Percentiles rank a stretch among this genome's conserved stretches.
These are phyloP conservation scores for Agrocybe pediades DNA, from an alignment of 768 basidiomycete species.

Conservation along the genomic window DNA sequence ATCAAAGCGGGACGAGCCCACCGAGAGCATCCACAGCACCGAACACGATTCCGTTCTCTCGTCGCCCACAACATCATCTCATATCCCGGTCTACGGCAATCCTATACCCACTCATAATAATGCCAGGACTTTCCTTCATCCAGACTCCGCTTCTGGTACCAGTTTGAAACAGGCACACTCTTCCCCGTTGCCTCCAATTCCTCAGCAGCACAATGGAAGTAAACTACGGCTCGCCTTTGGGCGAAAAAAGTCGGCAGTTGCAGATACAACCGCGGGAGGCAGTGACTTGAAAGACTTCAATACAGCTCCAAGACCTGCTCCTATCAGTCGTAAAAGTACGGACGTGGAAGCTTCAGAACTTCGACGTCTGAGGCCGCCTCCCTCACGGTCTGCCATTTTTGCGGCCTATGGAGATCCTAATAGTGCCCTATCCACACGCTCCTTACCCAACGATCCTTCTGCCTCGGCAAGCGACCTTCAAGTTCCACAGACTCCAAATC, in stretches of 20 bases:
- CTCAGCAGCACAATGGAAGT: conserved; percentile 24
- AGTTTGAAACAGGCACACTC: conserved; percentile 23
- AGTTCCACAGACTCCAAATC: conserved; percentile 32
- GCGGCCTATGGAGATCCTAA: conserved; percentile 54
- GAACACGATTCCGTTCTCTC: conserved; percentile 27
- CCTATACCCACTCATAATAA: conserved; percentile 36
- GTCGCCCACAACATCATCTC: conserved; percentile 34
- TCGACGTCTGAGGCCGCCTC: conserved; percentile 54
- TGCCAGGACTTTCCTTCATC: conserved; percentile 25
- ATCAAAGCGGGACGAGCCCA: conserved; percentile 18
- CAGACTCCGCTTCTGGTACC: conserved; percentile 21
- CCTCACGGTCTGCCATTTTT: conserved; percentile 66
- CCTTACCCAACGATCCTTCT: conserved; percentile 49
- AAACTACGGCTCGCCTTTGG: conserved; percentile 41
- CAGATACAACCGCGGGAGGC: conserved; percentile 8
- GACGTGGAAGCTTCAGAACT: conserved; percentile 43
- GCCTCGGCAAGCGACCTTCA: conserved; percentile 31
- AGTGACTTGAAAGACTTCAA: conserved; percentile 18
- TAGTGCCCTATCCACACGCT: conserved; percentile 60
- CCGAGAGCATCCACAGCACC: conserved; percentile 18
- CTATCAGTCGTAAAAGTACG: conserved; percentile 33
- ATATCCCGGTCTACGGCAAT: conserved; percentile 32
- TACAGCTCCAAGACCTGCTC: conserved; percentile 33
- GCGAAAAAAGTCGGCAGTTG: conserved; percentile 33
- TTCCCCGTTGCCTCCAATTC: conserved; percentile 20